These are phyloP conservation scores for Dactylorhiza incarnata DNA, from an alignment of 106 monocot species.

Conservation along the genomic window DNA sequence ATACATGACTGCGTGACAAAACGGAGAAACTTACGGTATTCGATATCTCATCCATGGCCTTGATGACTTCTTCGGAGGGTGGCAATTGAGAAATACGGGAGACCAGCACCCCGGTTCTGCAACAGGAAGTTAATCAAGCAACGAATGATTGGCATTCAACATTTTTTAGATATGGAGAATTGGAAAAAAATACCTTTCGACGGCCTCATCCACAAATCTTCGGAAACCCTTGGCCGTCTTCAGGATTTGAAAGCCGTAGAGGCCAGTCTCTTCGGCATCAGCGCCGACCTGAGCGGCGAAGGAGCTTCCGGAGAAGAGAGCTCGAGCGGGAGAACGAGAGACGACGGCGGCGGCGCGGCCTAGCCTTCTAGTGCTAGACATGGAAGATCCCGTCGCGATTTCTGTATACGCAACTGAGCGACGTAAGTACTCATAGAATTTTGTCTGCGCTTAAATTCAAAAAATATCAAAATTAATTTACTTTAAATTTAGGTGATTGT, in stretches of 20 bases:
- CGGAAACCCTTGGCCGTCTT: constrained; percentile 94
- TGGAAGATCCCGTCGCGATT: not conserved
- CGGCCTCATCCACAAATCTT: constrained; percentile 85
- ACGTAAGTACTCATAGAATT: too few relatives aligned
- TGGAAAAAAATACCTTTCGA: constrained; percentile 38
- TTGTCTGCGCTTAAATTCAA: too few relatives aligned
- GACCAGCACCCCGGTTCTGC: constrained; percentile 63
- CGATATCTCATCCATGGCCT: constrained; percentile 86
- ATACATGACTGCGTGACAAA: not conserved
- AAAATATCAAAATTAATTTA: too few relatives aligned
- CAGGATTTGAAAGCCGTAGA: too few relatives aligned
- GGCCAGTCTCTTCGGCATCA: constrained; percentile 27
- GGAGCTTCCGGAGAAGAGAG: constrained; percentile 7
- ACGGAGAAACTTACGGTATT: constrained; percentile 39
- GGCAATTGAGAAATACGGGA: constrained; percentile 49
- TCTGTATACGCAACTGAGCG: too few relatives aligned
- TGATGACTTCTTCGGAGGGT: constrained; percentile 57
- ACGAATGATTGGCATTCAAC: not conserved
- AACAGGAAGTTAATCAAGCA: not conserved
- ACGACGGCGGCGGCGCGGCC: constrained; percentile 2
- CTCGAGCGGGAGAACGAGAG: not conserved
- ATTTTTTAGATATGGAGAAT: not conserved
- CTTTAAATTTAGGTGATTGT: too few relatives aligned
- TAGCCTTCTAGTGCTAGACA: constrained; percentile 9
- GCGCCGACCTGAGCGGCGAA: not conserved